Evolutionary conservation across 768 basidiomycete species (phyloP), one percentile per base, ranked within the genome.

Genomic region (Cubamyces sp.): DNA sequence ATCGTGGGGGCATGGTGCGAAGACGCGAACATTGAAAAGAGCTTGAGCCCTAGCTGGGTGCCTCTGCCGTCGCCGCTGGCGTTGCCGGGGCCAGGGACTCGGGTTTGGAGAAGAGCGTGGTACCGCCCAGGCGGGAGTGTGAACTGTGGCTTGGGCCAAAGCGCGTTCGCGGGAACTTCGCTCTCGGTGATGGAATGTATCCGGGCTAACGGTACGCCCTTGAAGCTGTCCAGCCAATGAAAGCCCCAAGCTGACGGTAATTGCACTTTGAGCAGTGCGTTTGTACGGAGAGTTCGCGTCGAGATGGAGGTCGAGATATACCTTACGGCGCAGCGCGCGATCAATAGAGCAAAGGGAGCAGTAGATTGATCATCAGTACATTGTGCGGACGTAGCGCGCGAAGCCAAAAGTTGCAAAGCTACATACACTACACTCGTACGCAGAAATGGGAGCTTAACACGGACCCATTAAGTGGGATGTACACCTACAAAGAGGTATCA

Each of bases 1-100:
- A 45, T 54, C 56, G 52, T 60, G 54, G 63, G 62, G 61, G 61
- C 62, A 59, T 59, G 47, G 47, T 58, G 57, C 39, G 53, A 59
- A 57, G 21, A 25, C 49, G 50, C 50, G 55, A 57, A 57, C 48
- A 51, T 45, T 42, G 46, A 56, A 47, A 45, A 47, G 47, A 37
- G 48, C 46, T 47, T 7, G 21, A 19, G 12, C 25, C 23, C 14
- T 26, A 47, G 45, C 45, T 47, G 45, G 45, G 39, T 47, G 25
- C 48, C 26, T 12, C 48, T 26, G 25, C 25, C 48, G 42, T 19
- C 42, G 42, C 42, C 42, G 42, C 53, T 53, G 51, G 51, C 60
- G 61, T 62, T 46, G 43, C 61, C 61, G 37, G 21, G 50, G 49
- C 61, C 61, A 57, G 21, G 61, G 61, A 52, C 34, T 62, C 55